Evolutionary conservation across 2,329 filamentous ascomycete species (phyloP).

Genomic region (Monosporascus sp.): DNA sequence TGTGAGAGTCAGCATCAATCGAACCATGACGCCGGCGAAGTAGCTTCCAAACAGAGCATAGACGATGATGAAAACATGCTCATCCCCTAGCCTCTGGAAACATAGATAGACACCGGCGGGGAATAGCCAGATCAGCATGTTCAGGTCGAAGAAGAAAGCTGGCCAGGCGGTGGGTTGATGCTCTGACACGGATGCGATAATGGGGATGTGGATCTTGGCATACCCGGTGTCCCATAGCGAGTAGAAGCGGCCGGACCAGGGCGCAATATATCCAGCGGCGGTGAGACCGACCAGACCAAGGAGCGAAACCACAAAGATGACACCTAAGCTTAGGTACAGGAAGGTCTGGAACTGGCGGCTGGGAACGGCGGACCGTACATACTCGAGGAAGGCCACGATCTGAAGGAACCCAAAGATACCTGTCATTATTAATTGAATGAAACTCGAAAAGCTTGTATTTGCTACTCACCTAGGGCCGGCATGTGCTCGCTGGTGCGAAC

Average conservation of each 20-base stretch:
- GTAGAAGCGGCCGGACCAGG: conserved; percentile 98
- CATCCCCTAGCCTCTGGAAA: conserved; percentile 88
- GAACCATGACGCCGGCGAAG: conserved; percentile 98
- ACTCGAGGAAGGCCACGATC: conserved; percentile 87
- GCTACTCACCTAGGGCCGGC: conserved; percentile 75
- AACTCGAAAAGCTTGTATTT: not conserved
- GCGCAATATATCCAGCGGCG: conserved; percentile 84
- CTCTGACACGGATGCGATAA: conserved; percentile 98
- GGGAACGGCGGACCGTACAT: conserved; percentile 79
- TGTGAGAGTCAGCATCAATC: conserved; percentile 94
- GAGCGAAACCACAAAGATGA: conserved; percentile 68
- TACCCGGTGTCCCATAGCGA: conserved; percentile 98
- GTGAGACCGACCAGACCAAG: conserved; percentile 80
- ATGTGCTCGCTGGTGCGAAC: conserved; percentile 98
- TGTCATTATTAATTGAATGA: conserved; percentile 28
- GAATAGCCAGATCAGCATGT: conserved; percentile 98
- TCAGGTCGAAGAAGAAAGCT: conserved; percentile 98
- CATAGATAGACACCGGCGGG: conserved; percentile 97
- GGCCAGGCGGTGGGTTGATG: conserved; percentile 99
- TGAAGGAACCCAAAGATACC: conserved; percentile 95
- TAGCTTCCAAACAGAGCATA: conserved; percentile 97
- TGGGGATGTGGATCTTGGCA: conserved; percentile 98
- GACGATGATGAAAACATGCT: conserved; percentile 97
- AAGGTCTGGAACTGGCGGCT: conserved; percentile 93
- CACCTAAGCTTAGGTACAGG: conserved; percentile 67